Percentiles rank a stretch among this genome's conserved stretches.
phyloP scores from a whole-genome alignment of 768 basidiomycete species.

The Calocybe gangraenosa region DNA sequence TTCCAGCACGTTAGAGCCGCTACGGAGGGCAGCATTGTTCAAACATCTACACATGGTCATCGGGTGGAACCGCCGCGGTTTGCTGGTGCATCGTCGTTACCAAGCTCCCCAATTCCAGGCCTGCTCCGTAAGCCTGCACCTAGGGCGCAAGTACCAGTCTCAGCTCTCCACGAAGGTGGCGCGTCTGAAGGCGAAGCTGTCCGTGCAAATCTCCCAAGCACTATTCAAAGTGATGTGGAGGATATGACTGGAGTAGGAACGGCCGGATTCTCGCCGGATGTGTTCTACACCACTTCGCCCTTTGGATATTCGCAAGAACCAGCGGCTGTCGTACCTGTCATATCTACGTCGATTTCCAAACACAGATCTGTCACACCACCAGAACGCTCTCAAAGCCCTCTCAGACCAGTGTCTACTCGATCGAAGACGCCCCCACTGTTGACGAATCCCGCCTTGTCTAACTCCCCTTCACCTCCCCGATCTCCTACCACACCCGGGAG shows the following conservation, averaged over 20 bases:
- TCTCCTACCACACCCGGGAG: neutral
- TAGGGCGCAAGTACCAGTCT: constrained; percentile 57
- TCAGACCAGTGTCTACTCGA: constrained; percentile 30
- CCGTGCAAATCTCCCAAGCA: constrained; percentile 49
- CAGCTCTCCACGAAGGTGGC: constrained; percentile 43
- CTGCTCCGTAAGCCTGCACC: constrained; percentile 61
- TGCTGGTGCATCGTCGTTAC: neutral
- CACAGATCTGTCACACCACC: constrained; percentile 5
- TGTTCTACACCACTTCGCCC: constrained; percentile 30
- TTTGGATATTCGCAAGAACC: constrained; percentile 11
- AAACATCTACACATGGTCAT: constrained; percentile 8
- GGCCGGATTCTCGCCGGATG: constrained; percentile 24
- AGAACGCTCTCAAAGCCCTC: constrained; percentile 13
- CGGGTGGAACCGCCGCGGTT: constrained; percentile 1
- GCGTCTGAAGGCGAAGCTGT: constrained; percentile 19
- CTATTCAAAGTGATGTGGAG: constrained; percentile 44
- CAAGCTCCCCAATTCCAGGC: constrained; percentile 18
- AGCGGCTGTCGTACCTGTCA: neutral
- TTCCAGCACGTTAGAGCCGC: constrained; percentile 29
- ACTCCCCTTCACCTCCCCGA: constrained; percentile 6
- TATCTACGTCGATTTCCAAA: constrained; percentile 5
- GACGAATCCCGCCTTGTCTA: constrained; percentile 20
- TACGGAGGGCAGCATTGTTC: constrained; percentile 19
- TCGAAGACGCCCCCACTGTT: constrained; percentile 38
- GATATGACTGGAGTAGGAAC: constrained; percentile 69